phyloP scores from a whole-genome alignment of 2,329 filamentous ascomycete genomes.

The Rhytidhysteron rufulum region DNA sequence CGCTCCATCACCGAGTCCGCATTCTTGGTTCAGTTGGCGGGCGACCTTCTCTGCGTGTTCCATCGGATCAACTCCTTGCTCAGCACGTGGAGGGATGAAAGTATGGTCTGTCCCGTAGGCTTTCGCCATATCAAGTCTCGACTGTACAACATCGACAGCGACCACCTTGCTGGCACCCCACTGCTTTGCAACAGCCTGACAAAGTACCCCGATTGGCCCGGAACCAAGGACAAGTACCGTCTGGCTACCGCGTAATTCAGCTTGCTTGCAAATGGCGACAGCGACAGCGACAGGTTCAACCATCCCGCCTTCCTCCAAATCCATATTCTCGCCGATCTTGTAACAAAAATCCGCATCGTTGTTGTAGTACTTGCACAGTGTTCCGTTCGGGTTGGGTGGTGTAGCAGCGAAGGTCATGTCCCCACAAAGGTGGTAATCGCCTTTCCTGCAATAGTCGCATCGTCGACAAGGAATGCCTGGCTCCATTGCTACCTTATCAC shows the following conservation, averaged over 20 bases:
- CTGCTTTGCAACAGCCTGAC: slow-evolving; percentile 16
- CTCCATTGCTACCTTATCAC: slow-evolving; percentile 18
- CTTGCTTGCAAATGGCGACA: slow-evolving; percentile 18
- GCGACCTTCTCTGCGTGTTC: slow-evolving; percentile 11
- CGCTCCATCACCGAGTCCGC: slow-evolving; percentile 14
- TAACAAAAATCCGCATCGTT: slow-evolving; percentile 22
- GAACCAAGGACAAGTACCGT: slow-evolving; percentile 16
- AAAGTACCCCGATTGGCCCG: slow-evolving; percentile 22
- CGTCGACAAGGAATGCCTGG: slow-evolving; percentile 15
- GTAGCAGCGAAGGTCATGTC: slow-evolving; percentile 12
- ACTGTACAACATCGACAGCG: slow-evolving; percentile 15
- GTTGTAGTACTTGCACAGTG: slow-evolving; percentile 20
- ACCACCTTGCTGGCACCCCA: slow-evolving; percentile 17
- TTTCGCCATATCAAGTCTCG: slow-evolving; percentile 18
- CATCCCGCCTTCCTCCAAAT: slow-evolving; percentile 21
- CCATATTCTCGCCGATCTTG: slow-evolving; percentile 19
- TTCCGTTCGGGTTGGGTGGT: slow-evolving; percentile 21
- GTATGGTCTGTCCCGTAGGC: slow-evolving; percentile 14
- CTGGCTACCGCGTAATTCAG: slow-evolving; percentile 11
- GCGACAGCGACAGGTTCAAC: slow-evolving; percentile 24
- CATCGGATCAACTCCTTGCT: slow-evolving; percentile 7
- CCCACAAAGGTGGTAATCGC: slow-evolving; percentile 12
- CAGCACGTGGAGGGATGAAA: slow-evolving; percentile 7
- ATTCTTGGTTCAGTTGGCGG: slow-evolving; percentile 10
- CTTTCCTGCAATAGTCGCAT: slow-evolving; percentile 10